phyloP scores from a whole-genome alignment of 2,329 filamentous ascomycete species.

The Sporothrix luriei region DNA sequence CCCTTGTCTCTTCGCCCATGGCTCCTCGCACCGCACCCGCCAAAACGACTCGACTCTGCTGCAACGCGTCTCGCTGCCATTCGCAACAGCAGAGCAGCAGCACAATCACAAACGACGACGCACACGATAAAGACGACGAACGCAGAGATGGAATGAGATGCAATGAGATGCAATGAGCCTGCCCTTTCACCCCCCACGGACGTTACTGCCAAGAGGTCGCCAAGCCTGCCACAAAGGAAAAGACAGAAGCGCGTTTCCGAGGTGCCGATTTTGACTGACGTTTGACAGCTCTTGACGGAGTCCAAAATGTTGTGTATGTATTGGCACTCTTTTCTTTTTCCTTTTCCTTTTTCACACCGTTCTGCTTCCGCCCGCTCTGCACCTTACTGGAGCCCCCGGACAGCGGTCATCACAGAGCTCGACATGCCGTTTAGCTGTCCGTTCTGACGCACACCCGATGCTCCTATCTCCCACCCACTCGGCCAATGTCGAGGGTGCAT shows the following conservation, averaged over 20 bases:
- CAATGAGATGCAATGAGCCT: neutral
- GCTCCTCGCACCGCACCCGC: conserved; percentile 2
- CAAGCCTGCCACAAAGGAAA: conserved; percentile 25
- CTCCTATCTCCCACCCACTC: neutral
- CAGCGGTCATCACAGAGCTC: neutral
- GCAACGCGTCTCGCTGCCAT: conserved; percentile 10
- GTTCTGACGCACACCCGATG: neutral
- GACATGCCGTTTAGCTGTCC: neutral
- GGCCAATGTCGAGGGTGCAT: neutral
- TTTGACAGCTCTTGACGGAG: conserved; percentile 43
- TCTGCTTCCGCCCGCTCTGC: neutral
- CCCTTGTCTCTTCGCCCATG: too few species aligned
- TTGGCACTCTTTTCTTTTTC: conserved; percentile 1
- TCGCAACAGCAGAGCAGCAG: conserved; percentile 5
- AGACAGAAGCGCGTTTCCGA: neutral
- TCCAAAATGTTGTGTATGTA: conserved; percentile 43
- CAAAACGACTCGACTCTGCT: neutral
- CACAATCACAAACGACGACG: conserved; percentile 6
- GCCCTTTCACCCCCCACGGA: neutral
- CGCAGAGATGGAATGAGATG: neutral
- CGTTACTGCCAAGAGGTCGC: conserved; percentile 26
- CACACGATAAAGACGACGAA: neutral
- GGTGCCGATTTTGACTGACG: conserved; percentile 39
- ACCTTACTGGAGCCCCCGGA: neutral
- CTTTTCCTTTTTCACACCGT: neutral